A percentile compares a stretch with the other conserved stretches of the same genome.
Conservation (phyloP, 1,284 basidiomycete species). For the Melampsora americana region DNA sequence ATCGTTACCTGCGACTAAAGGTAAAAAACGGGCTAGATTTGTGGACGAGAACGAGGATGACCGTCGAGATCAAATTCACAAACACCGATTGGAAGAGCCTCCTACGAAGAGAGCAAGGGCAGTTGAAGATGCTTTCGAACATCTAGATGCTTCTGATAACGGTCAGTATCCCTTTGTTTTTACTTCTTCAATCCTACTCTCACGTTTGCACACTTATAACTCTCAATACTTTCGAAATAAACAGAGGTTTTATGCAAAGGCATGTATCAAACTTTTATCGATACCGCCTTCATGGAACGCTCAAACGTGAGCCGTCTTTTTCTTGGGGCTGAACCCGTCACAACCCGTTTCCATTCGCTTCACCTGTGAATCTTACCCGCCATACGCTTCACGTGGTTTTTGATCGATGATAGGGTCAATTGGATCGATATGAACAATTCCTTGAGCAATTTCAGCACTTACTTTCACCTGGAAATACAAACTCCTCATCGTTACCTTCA, state of each 20-base stretch:
- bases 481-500: conserved; percentile 26
- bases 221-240: neutral
- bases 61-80: neutral
- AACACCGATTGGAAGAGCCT: neutral
- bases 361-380: neutral
- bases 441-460: conserved; percentile 58
- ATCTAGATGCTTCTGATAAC: conserved; percentile 12
- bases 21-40: conserved; percentile 37
- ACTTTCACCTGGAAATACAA: conserved; percentile 46
- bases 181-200: neutral
- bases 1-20: neutral
- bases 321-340: neutral
- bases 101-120: conserved; percentile 7
- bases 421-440: conserved; percentile 59
- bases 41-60: conserved; percentile 32
- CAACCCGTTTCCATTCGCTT: neutral
- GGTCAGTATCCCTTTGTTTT: neutral
- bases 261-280: conserved; percentile 40
- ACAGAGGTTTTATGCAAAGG: conserved; percentile 18
- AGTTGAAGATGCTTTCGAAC: conserved; percentile 2
- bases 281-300: conserved; percentile 39
- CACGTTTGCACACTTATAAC: neutral
- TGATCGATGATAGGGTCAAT: conserved; percentile 52
- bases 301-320: conserved; percentile 23
- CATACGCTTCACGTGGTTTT: neutral